Evolutionary conservation across 331 rosid genomes (phyloP), one percentile per base, ranked within the genome.

Genomic region (Malus hybrid): DNA sequence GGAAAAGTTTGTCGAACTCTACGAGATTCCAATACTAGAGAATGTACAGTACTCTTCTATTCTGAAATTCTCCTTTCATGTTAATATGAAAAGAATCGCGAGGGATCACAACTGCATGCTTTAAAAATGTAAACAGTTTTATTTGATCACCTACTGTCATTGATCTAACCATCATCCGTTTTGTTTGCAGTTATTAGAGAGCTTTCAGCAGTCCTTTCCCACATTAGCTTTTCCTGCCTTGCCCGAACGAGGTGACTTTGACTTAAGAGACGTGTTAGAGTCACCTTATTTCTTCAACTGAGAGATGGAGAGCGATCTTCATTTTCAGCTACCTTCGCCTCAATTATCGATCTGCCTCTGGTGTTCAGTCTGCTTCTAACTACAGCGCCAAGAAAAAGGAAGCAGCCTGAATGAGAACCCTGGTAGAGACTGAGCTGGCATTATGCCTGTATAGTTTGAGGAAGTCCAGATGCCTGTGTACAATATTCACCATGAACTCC

Each of bases 231-330:
- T 94, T 76, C 99, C 99, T 13, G 77, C 90, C 12, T 87, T 94
- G 82, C 99, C 99, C 13, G 97, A 94, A 66, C 85, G 96, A 16
- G 97, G 99, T 50, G 89, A 91, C 76, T 85, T 94, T 24, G 86
- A 92, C 63, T 80, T 94, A 7, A 75, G 58, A 62, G 93, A 92
- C 3, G 99, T 94, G 68, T 78, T 92, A 75, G 87, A 88, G 75
- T 92, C 99, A 0, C 87, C 97, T 34, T 94, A 94, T 85, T 94
- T 94, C 87, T 94, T 94, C 83, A 91, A 94, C 89, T 94, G 85
- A 90, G 60, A 39, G 6, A 70, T 30, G 63, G 70, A 30, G 34
- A 68, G 64, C 80, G 66, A 46, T 66, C 55, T 82, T 60, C 77
- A 60, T 72, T 74, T 76, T 73, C 42, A 29, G n/a, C 73, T 24